Conservation (phyloP, 2,329 filamentous ascomycete genomes). For the Botrytis byssoidea region DNA sequence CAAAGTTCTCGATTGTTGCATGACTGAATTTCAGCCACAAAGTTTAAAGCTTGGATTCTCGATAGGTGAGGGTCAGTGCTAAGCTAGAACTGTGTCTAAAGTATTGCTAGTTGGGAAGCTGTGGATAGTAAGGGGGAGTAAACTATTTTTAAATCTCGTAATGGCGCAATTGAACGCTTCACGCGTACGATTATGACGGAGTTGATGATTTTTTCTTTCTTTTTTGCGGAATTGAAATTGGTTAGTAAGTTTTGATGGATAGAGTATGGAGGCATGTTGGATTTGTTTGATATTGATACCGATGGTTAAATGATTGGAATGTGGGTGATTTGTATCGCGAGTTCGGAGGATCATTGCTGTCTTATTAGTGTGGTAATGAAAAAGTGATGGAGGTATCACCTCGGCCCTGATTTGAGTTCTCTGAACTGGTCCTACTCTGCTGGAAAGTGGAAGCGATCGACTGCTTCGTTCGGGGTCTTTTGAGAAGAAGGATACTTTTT, state of each 20-base stretch:
- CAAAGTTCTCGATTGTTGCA: neutral
- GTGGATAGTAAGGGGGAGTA: neutral
- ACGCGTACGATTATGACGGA: neutral
- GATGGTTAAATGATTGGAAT: neutral
- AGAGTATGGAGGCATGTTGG: neutral
- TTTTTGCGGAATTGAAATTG: neutral
- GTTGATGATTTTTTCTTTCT: too few species aligned
- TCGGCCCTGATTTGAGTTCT: neutral
- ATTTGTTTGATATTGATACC: neutral
- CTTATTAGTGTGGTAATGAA: neutral
- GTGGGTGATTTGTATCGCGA: neutral
- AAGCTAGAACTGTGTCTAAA: neutral
- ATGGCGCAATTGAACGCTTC: neutral
- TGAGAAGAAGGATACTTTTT: too few species aligned
- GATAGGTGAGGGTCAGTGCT: neutral
- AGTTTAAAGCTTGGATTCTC: neutral
- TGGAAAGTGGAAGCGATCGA: neutral
- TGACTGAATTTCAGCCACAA: neutral
- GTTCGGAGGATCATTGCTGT: neutral
- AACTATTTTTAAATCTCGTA: neutral
- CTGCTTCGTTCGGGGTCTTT: neutral
- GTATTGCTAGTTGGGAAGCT: neutral
- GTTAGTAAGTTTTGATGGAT: neutral
- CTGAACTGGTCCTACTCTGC: neutral
- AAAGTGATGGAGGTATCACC: neutral